Evolutionary conservation across 2,329 filamentous ascomycete genomes (phyloP), one percentile per base, ranked within the genome.

Genomic region (Phaeosphaeriaceae sp.): DNA sequence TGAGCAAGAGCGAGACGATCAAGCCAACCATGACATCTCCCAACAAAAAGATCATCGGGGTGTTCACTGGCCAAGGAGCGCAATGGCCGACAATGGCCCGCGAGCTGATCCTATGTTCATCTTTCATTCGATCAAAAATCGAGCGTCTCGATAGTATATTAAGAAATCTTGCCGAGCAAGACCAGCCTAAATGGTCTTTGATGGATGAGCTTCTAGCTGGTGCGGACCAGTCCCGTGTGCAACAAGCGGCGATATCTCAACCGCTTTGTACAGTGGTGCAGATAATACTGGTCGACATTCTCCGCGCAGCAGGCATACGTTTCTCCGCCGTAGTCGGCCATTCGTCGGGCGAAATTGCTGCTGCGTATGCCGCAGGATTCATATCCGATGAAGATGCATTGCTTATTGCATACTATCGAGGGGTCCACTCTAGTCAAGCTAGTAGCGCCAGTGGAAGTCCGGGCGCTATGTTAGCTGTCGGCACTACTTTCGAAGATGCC

Each of bases 341-440:
- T 28, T 70, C 67, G 0, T 61, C 58, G 17, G 67, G 67, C 3
- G 67, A 70, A 28, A 68, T 68, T 15, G 67, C 58, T 7, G 67
- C 67, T 30, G 64, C 67, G 4, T 61, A 60, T 32, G 59, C 61
- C 50, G 21, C n/a, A 10, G 44, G 44, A 19, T 47, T 19, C 10
- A 19, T 47, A 24, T 47, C 44, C 21, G 44, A 21, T 7, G 21
- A 47, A 10, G 21, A 47, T 19, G 44, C 44, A 3, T 22, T 47
- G 5, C 13, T 23, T 19, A 47, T 19, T n/a, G 44, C 44, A 10
- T 47, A 47, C 44, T 24, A 47, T 24, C 21, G 44, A 47, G 44
- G 44, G 26, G 40, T 43, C 15, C 26, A 28, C 26, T 28, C 26
- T 4, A 28, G 26, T 28, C 4, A 28, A 28, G 26, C 26, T 9